Evolutionary conservation across 2,329 filamentous ascomycete genomes (phyloP).

Genomic region (Trichoderma atroviride): DNA sequence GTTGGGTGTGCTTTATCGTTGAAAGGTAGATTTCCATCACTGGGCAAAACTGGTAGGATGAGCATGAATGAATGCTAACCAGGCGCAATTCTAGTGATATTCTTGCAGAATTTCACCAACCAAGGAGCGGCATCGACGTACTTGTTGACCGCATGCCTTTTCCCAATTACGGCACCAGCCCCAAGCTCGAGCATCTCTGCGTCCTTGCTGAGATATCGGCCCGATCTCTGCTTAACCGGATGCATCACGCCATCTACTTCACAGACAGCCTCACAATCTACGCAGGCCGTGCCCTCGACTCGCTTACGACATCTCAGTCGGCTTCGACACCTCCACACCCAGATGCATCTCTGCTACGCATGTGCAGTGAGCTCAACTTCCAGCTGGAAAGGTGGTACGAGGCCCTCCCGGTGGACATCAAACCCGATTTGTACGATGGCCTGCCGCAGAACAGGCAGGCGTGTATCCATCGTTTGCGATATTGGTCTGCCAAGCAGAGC

Average conservation of each 20-base stretch:
- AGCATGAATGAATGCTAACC: not conserved
- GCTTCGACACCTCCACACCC: slow-evolving; percentile 13
- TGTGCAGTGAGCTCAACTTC: slow-evolving; percentile 31
- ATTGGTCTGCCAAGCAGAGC: slow-evolving; percentile 31
- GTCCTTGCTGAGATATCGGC: slow-evolving; percentile 32
- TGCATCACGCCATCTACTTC: slow-evolving; percentile 33
- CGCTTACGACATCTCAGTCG: not conserved
- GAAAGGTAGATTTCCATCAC: slow-evolving; percentile 30
- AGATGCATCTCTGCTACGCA: slow-evolving; percentile 28
- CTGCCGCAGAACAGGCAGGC: slow-evolving; percentile 26
- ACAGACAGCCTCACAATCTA: slow-evolving; percentile 30
- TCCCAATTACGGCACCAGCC: slow-evolving; percentile 30
- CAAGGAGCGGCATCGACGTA: slow-evolving; percentile 34
- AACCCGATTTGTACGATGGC: slow-evolving; percentile 30
- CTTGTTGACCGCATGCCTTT: slow-evolving; percentile 34
- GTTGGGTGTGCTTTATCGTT: slow-evolving; percentile 35
- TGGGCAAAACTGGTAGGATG: too few species aligned
- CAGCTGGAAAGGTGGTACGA: slow-evolving; percentile 36
- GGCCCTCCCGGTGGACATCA: slow-evolving; percentile 32
- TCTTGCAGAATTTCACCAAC: slow-evolving; percentile 34
- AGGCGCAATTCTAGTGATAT: slow-evolving; percentile 28
- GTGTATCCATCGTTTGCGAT: slow-evolving; percentile 29
- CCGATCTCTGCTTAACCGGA: slow-evolving; percentile 33
- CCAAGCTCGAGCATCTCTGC: slow-evolving; percentile 28
- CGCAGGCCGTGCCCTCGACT: slow-evolving; percentile 25